Evolutionary conservation across 139 green algal species (phyloP).

Genomic region (Micromonas pusilla): DNA sequence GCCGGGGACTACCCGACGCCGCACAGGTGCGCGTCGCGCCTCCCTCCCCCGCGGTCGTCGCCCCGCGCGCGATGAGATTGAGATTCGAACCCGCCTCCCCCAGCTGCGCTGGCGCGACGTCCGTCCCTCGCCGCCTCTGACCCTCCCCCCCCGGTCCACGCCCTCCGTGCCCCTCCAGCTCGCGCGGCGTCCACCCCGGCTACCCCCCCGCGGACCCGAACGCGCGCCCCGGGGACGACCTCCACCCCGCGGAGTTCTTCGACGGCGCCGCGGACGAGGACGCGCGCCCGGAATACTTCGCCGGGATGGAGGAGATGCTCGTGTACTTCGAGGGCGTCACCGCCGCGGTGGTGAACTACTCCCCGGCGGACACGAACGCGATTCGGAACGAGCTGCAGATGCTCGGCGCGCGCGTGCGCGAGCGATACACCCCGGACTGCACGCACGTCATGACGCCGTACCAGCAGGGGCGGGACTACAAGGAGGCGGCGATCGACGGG

Average conservation of each 20-base stretch:
- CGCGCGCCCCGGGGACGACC: neutral
- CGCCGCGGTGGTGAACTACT: slow-evolving; percentile 20
- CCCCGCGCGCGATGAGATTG: too few relatives aligned
- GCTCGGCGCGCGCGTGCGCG: slow-evolving; percentile 20
- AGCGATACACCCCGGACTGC: slow-evolving; percentile 22
- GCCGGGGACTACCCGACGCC: too few relatives aligned
- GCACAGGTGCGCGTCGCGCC: too few relatives aligned
- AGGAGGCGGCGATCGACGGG: neutral
- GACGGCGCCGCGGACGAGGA: neutral
- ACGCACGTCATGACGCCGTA: slow-evolving; percentile 33
- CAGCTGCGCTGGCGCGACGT: too few relatives aligned
- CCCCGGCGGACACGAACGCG: slow-evolving; percentile 12
- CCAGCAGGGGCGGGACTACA: slow-evolving; percentile 23
- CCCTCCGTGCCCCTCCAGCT: neutral
- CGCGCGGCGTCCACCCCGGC: too few relatives aligned
- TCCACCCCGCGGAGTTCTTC: neutral
- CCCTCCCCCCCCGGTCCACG: too few relatives aligned
- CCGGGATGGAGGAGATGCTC: slow-evolving; percentile 28
- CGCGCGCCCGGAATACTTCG: slow-evolving; percentile 19
- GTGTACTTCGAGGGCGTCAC: slow-evolving; percentile 28
- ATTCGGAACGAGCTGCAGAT: slow-evolving; percentile 22
- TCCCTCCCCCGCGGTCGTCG: too few relatives aligned
- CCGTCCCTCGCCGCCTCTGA: too few relatives aligned
- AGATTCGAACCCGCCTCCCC: too few relatives aligned
- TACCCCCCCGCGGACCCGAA: too few relatives aligned